These are phyloP conservation scores for Trifolium repens DNA, from an alignment of 306 rosid genomes.

Conservation along the genomic window DNA sequence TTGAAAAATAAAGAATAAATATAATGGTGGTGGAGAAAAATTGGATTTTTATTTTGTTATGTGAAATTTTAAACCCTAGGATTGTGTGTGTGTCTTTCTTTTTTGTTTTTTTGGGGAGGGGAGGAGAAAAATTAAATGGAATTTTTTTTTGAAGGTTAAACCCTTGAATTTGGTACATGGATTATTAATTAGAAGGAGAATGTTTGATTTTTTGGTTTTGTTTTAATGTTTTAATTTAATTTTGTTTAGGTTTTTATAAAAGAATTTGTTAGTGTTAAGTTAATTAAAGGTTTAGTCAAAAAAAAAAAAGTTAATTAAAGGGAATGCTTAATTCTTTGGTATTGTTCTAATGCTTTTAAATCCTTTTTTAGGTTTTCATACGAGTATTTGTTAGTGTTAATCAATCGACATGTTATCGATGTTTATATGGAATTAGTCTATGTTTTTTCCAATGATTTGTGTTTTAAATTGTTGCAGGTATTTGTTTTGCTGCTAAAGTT, in stretches of 20 bases:
- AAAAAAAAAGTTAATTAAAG: background rate
- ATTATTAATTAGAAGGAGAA: conserved; percentile 5
- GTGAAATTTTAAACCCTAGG: conserved; percentile 35
- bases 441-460: background rate
- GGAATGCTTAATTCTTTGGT: conserved; percentile 10
- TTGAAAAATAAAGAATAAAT: background rate
- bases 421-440: background rate
- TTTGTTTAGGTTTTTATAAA: background rate
- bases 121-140: background rate
- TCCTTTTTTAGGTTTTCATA: background rate
- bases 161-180: conserved; percentile 4
- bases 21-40: background rate
- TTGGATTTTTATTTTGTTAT: background rate
- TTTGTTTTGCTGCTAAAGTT: conserved; percentile 25
- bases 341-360: background rate
- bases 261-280: background rate
- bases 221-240: background rate
- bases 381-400: background rate
- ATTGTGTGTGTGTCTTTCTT: background rate
- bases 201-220: conserved; percentile 9
- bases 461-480: conserved; percentile 24
- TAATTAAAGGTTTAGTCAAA: too few relatives aligned
- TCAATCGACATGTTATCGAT: conserved; percentile 12
- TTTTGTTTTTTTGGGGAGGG: background rate
- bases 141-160: background rate